These are phyloP conservation scores for Pleomassaria siparia DNA, from an alignment of 2,329 filamentous ascomycete species.

Conservation along the genomic window DNA sequence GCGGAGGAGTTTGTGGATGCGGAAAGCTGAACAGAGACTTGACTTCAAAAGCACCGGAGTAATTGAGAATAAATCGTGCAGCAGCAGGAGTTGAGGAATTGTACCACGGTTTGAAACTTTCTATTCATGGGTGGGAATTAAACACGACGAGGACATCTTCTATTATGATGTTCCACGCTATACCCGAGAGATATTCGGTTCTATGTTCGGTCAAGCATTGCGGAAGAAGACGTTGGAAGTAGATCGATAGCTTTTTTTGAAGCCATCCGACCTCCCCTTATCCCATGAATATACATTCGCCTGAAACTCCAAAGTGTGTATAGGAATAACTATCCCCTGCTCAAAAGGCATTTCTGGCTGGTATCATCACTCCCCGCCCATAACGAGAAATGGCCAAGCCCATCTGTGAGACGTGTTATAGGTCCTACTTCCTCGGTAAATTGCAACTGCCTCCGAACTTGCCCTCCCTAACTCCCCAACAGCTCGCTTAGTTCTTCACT, in stretches of 20 bases:
- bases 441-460: not conserved
- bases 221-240: too few species aligned
- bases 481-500: slow-evolving; percentile 23
- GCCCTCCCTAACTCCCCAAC: not conserved
- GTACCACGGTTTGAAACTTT: not conserved
- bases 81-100: not conserved
- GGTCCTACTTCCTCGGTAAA: not conserved
- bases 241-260: not conserved
- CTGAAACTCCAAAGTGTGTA: not conserved
- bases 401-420: not conserved
- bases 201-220: not conserved
- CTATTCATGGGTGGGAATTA: too few species aligned
- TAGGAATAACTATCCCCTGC: not conserved
- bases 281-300: not conserved
- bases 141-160: not conserved
- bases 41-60: not conserved
- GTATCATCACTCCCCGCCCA: not conserved
- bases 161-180: not conserved
- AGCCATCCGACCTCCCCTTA: not conserved
- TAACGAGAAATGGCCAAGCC: too few species aligned
- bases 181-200: not conserved
- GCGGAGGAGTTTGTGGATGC: slow-evolving; percentile 46
- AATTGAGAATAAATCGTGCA: not conserved
- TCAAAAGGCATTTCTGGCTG: not conserved
- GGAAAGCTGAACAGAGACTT: slow-evolving; percentile 18